Base-by-base conservation (phyloP, 2,329 filamentous ascomycete species). In the Pyrenochaeta sp. region DNA sequence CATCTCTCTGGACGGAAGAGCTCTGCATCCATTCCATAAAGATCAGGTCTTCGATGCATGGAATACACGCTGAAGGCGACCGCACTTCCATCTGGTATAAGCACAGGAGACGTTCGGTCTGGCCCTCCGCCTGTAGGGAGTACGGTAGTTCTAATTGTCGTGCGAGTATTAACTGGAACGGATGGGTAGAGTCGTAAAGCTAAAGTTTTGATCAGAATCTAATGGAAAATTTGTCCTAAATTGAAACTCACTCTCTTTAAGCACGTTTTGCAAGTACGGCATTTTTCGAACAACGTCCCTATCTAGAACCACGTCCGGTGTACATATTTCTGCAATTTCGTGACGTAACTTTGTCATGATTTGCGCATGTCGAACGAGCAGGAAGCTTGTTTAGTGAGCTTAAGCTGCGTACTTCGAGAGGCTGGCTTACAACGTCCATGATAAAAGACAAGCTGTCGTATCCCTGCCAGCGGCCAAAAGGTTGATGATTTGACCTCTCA, bases 241-340 rank as follows among this genome's bases (percentile, higher is more conserved):
- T n/a, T n/a, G n/a, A n/a, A n/a, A 21, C 54, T 51, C 63, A 80
- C 79, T 76, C 60, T 67, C 65, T 41, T 66, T 62, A 31, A 69
- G 47, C 10, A 63, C 51, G 34, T 58, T 53, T 10, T 63, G 46
- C 7, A 68, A 48, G 35, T 61, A 62, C 5, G 45, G 40, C 48
- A 59, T 51, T 35, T 60, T 66, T 45, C 74, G 76, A 35, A 78
- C 72, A 15, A 64, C 53, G 24, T 69, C 57, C 41, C 75, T 75
- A 21, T 65, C 70, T 37, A 74, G 2, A 78, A 79, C 9, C 7
- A 39, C 15, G 18, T 81, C 73, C 8, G 14, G 21, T 10, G 24
- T 35, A 14, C 43, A 50, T 31, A 41, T 34, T 10, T 44, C 41
- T n/a, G 35, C 32, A 10, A 72, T 61, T 42, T 68, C 74, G 8